Base-by-base conservation (phyloP, 2,329 filamentous ascomycete species). In the Salinomyces thailandicus region DNA sequence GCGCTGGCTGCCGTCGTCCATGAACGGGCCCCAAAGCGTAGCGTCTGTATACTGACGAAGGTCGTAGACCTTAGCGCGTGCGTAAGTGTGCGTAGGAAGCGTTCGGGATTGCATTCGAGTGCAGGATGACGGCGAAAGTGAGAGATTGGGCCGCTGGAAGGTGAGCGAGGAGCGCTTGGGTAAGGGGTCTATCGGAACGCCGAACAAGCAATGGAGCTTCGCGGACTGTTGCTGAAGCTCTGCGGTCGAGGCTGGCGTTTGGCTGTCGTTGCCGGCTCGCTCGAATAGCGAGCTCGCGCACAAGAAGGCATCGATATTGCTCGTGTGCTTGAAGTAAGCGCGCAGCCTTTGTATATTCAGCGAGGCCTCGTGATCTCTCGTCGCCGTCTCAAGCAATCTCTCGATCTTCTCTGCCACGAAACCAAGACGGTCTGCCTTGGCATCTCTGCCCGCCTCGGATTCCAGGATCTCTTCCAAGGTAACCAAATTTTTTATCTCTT, bases 61-160 rank as follows among this genome's bases (percentile, higher is more conserved):
- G 52, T 87, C 81, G 46, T 87, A 89, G 3, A 87, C 79, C 43
- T 74, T 73, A 31, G 75, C 73, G 36, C 75, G 71, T 1, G 83
- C 82, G 45, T 72, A 52, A 75, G 77, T 18, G 59, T 62, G 24
- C 48, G 50, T 55, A 7, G 45, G 35, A 2, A 33, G 33, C 6
- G 39, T 38, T 11, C 38, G 35, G 12, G 36, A 35, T n/a, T 44
- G 44, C 4, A 31, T 37, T 18, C 54, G 36, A 3, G 54, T 57
- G 29, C 45, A 50, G 5, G 41, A 22, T 5, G 47, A 39, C 1
- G 51, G 43, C 7, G 38, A 41, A 11, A 43, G 34, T 18, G 31
- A 22, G 7, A 38, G 22, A 15, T 43, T 38, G 7, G 44, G 51
- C 5, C 55, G 43, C 18, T 43, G 38, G 2, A 49, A 35, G 7